Percentiles rank a stretch among this genome's conserved stretches.
Evolutionary conservation across 768 basidiomycete species (phyloP).

Genomic region (Russula abietina): DNA sequence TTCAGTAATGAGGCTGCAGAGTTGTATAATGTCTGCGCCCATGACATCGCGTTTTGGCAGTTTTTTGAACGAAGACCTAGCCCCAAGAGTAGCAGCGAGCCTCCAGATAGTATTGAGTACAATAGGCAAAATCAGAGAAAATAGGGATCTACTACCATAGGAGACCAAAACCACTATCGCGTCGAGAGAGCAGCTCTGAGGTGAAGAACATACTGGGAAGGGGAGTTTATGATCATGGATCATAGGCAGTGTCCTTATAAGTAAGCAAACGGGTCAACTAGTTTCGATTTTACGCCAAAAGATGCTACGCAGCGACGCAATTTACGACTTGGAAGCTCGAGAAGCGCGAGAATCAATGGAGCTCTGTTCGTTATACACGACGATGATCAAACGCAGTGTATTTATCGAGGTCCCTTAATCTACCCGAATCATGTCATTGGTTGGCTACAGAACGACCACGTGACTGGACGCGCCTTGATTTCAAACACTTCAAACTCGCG

Average conservation of each 20-base stretch:
- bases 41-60: slow-evolving; percentile 79
- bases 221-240: neutral
- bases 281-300: slow-evolving; percentile 2
- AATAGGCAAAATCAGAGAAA: slow-evolving; percentile 1
- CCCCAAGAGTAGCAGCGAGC: slow-evolving; percentile 87
- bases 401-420: neutral
- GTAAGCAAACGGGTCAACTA: neutral
- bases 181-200: slow-evolving; percentile 67
- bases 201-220: slow-evolving; percentile 71
- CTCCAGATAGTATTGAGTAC: slow-evolving; percentile 35
- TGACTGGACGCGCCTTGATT: slow-evolving; percentile 7
- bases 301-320: neutral
- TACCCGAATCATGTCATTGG: neutral
- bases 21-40: slow-evolving; percentile 71
- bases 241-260: too few relatives aligned
- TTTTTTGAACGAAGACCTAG: slow-evolving; percentile 80
- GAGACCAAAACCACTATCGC: slow-evolving; percentile 87
- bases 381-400: neutral
- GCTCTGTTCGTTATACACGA: neutral
- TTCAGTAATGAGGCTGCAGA: slow-evolving; percentile 75
- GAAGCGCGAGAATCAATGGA: neutral
- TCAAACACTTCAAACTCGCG: neutral
- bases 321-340: neutral
- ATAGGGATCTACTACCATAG: slow-evolving; percentile 49
- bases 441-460: slow-evolving; percentile 9